Base-by-base conservation (phyloP, 768 basidiomycete species). In the Tylopilus sp. region DNA sequence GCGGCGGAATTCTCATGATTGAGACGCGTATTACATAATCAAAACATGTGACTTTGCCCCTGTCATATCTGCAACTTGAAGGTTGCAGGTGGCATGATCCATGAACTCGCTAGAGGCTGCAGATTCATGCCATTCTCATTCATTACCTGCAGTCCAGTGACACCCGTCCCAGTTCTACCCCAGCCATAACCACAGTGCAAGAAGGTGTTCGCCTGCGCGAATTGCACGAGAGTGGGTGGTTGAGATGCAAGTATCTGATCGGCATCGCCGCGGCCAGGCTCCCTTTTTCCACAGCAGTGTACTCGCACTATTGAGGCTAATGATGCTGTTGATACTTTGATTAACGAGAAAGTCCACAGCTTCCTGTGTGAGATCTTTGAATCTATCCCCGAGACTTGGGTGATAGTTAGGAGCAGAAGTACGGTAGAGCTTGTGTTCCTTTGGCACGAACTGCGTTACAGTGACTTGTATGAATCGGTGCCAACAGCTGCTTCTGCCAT, bases 11-110 rank as follows among this genome's bases (percentile, higher is more conserved):
- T 37, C 16, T 12, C 19, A 10, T 3, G 3, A 34, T 24, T 29
- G 50, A 49, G 41, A 63, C 63, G 33, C 60, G 65, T 68, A 45
- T 65, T 65, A 70, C 41, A 47, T 68, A 41, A 70, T 33, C 37
- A 13, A 2, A 17, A 53, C 64, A 64, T 43, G 47, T 64, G 64
- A 64, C 43, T 26, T 24, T 28, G 16, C 19, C 43, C 43, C 43
- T 45, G 14, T 43, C n/a, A n/a, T n/a, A n/a, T n/a, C n/a, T n/a
- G n/a, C n/a, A n/a, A n/a, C n/a, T n/a, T n/a, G n/a, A n/a, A n/a
- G n/a, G n/a, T n/a, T n/a, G 4, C 11, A 17, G 46, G 45, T 1
- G 8, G 12, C 1, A 8, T 47, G 5, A 33, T 2, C 57, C 56
- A 58, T 4, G 44, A 19, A 3, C 17, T 46, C 3, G 44, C 50